These are phyloP conservation scores for Boletellus ananas DNA, from an alignment of 768 basidiomycete species.

Conservation along the genomic window DNA sequence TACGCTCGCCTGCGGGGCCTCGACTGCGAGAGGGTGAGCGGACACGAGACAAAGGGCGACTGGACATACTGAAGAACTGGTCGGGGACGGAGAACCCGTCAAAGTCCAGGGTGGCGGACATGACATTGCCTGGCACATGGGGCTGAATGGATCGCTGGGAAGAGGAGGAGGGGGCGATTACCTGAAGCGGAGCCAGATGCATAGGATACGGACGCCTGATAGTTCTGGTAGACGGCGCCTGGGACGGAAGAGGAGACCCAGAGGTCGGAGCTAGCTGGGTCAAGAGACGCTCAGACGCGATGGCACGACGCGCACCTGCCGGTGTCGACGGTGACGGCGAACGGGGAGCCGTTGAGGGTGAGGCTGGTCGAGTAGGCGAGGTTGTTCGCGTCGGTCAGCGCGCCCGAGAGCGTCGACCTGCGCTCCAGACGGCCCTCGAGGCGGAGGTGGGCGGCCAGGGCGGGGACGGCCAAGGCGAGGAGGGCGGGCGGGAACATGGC, in stretches of 20 bases:
- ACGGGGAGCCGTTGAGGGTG: slow-evolving; percentile 34
- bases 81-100: slow-evolving; percentile 46
- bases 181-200: slow-evolving; percentile 52
- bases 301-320: slow-evolving; percentile 36
- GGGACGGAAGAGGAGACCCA: slow-evolving; percentile 51
- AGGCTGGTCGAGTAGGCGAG: slow-evolving; percentile 38
- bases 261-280: slow-evolving; percentile 53
- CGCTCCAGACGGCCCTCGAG: slow-evolving; percentile 15
- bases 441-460: slow-evolving; percentile 11
- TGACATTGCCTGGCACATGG: slow-evolving; percentile 23
- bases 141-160: neutral
- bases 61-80: slow-evolving; percentile 27
- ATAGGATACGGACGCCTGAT: slow-evolving; percentile 43
- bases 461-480: slow-evolving; percentile 4
- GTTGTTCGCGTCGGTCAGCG: slow-evolving; percentile 30
- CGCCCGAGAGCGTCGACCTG: slow-evolving; percentile 10
- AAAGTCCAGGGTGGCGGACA: slow-evolving; percentile 29
- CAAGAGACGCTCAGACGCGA: neutral
- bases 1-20: slow-evolving; percentile 9
- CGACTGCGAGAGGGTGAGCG: slow-evolving; percentile 17
- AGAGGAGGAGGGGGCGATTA: slow-evolving; percentile 12
- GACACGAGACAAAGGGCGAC: neutral
- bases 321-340: slow-evolving; percentile 41
- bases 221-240: slow-evolving; percentile 36
- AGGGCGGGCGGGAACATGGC: neutral